Conservation (phyloP, 1,139 yeast species). For the Pichia sp. region DNA sequence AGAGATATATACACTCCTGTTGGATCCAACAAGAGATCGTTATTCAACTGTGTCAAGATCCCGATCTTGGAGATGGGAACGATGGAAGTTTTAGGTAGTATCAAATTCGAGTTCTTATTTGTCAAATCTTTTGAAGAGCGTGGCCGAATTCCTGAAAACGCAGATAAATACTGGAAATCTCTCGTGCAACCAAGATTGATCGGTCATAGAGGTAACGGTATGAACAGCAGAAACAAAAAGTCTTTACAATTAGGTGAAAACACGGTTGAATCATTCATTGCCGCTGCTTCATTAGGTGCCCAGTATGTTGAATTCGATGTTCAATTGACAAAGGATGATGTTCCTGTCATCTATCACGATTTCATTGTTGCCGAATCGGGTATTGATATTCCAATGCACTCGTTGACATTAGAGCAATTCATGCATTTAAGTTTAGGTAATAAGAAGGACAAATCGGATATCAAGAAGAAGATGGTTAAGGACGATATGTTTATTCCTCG, state of each 20-base stretch:
- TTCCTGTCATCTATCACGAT: constrained; percentile 95
- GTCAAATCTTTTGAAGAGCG: constrained; percentile 77
- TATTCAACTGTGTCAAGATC: constrained; percentile 65
- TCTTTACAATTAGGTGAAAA: constrained; percentile 95
- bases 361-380: constrained; percentile 96
- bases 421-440: constrained; percentile 51
- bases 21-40: constrained; percentile 67
- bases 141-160: constrained; percentile 62
- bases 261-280: constrained; percentile 92
- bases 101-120: constrained; percentile 72
- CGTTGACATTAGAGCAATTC: constrained; percentile 87
- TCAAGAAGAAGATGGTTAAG: constrained; percentile 21
- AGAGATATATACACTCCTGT: constrained; percentile 64
- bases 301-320: constrained; percentile 96
- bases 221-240: constrained; percentile 64
- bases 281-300: constrained; percentile 95
- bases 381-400: constrained; percentile 95
- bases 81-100: constrained; percentile 72
- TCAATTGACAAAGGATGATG: constrained; percentile 88
- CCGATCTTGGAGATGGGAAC: constrained; percentile 76
- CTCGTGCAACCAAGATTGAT: constrained; percentile 86
- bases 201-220: constrained; percentile 97
- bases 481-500: constrained; percentile 33
- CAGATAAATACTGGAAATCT: constrained; percentile 92
- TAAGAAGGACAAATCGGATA: constrained; percentile 26